Evolutionary conservation across 768 basidiomycete genomes (phyloP).

Genomic region (Termitomyces eurrhizus): DNA sequence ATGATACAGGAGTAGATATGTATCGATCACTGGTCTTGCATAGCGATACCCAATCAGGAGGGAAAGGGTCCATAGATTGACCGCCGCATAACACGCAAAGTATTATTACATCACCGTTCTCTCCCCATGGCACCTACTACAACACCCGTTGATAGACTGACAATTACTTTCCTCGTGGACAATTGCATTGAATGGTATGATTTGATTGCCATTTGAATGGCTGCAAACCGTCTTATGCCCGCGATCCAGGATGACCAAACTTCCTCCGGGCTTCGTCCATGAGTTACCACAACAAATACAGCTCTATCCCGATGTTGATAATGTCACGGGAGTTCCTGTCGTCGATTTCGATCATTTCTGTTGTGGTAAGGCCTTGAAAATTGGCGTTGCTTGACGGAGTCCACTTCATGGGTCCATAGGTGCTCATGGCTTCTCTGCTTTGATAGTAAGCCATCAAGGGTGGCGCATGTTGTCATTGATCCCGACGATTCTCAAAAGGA

Average conservation of each 20-base stretch:
- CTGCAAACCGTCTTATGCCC: neutral
- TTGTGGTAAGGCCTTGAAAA: slow-evolving; percentile 31
- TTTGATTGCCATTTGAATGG: slow-evolving; percentile 18
- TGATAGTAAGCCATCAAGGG: slow-evolving; percentile 51
- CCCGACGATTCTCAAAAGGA: slow-evolving; percentile 33
- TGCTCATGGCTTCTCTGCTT: slow-evolving; percentile 80
- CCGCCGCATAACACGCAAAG: no score
- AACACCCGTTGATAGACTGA: slow-evolving; percentile 31
- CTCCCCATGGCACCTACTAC: slow-evolving; percentile 13
- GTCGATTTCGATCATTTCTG: slow-evolving; percentile 71
- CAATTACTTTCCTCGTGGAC: slow-evolving; percentile 69
- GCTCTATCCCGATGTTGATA: slow-evolving; percentile 40
- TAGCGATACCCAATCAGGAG: no score
- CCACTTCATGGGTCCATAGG: slow-evolving; percentile 27
- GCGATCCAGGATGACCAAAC: slow-evolving; percentile 62
- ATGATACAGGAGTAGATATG: neutral
- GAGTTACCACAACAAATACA: slow-evolving; percentile 64
- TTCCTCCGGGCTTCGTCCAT: slow-evolving; percentile 75
- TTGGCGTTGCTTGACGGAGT: neutral
- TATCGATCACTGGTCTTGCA: no score
- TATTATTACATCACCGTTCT: neutral
- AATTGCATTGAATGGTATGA: slow-evolving; percentile 75
- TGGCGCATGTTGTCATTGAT: neutral
- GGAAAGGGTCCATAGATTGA: no score
- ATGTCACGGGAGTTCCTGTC: slow-evolving; percentile 50